Evolutionary conservation across 2,329 filamentous ascomycete species (phyloP).

Genomic region (Hypoxylon sp.): DNA sequence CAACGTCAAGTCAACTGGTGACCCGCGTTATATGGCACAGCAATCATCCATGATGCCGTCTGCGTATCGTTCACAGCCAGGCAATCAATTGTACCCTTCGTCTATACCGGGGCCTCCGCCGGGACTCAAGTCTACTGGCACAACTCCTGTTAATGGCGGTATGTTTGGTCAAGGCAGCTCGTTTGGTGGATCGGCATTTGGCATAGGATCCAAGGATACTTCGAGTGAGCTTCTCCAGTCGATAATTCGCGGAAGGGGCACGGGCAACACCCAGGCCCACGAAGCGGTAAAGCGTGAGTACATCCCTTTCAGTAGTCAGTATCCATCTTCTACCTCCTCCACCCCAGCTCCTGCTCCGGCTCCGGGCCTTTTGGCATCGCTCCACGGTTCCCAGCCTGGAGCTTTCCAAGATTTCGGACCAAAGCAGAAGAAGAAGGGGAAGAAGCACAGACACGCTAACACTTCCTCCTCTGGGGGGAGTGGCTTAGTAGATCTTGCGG

Average conservation of each 20-base stretch:
- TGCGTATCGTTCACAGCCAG: slow-evolving; percentile 71
- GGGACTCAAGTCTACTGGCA: slow-evolving; percentile 94
- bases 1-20: slow-evolving; percentile 82
- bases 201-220: slow-evolving; percentile 77
- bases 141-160: slow-evolving; percentile 77
- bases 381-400: slow-evolving; percentile 89
- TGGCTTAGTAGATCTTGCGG: slow-evolving; percentile 99
- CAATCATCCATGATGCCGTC: slow-evolving; percentile 89
- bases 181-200: slow-evolving; percentile 82
- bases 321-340: slow-evolving; percentile 84
- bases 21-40: slow-evolving; percentile 85
- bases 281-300: slow-evolving; percentile 99
- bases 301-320: slow-evolving; percentile 91
- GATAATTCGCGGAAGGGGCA: slow-evolving; percentile 79
- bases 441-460: slow-evolving; percentile 99
- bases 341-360: slow-evolving; percentile 91
- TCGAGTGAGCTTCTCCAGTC: slow-evolving; percentile 83
- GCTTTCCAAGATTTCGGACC: slow-evolving; percentile 91
- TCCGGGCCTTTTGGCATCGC: slow-evolving; percentile 90
- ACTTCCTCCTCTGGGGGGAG: slow-evolving; percentile 99
- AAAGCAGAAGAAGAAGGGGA: slow-evolving; percentile 99
- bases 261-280: slow-evolving; percentile 78
- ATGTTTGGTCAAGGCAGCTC: slow-evolving; percentile 93
- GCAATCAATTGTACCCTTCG: slow-evolving; percentile 82
- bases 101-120: slow-evolving; percentile 94